Evolutionary conservation across 768 basidiomycete species (phyloP), one percentile per base, ranked within the genome.

Genomic region (Pisolithus sp.): DNA sequence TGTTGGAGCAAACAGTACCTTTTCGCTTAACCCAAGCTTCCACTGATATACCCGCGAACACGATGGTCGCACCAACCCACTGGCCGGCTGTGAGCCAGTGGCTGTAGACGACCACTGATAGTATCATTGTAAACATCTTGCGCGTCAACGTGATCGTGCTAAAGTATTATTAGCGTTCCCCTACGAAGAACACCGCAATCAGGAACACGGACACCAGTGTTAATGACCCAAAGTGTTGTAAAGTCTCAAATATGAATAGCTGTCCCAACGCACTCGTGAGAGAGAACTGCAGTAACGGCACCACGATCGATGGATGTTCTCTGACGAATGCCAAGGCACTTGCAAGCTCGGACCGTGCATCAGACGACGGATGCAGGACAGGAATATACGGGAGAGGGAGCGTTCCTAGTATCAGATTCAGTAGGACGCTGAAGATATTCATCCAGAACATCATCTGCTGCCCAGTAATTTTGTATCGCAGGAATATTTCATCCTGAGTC

Each of bases 401-500:
- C 7, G 86, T 64, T 24, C 85, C 79, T 21, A 96, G 82, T 10
- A 83, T 63, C 1, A 78, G 73, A 20, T 88, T 85, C 51, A 91
- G 66, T 34, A 85, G 54, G 3, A 93, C 89, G 69, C 87, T 86
- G 72, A 94, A 86, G 24, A 88, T 58, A 66, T 93, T 95, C 69
- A 99, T 95, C 83, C 84, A 95, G 66, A 98, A 85, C 96, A 99
- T 98, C 94, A 99, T 97, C 65, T 99, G 96, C 68, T 96, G 93
- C 9, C 96, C 96, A 3, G 80, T 73, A 42, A 82, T 75, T 17
- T 80, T 80, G 71, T 88, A 83, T 10, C 77, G 74, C 24, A 82
- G 74, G 70, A 99, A 98, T 53, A 99, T 86, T 70, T 97, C 90
- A 68, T 99, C 96, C 67, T 99, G 96, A 2, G 94, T 95, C 10